Evolutionary conservation across 1,139 yeast genomes (phyloP).

Genomic region (Geotrichum histeridarum): DNA sequence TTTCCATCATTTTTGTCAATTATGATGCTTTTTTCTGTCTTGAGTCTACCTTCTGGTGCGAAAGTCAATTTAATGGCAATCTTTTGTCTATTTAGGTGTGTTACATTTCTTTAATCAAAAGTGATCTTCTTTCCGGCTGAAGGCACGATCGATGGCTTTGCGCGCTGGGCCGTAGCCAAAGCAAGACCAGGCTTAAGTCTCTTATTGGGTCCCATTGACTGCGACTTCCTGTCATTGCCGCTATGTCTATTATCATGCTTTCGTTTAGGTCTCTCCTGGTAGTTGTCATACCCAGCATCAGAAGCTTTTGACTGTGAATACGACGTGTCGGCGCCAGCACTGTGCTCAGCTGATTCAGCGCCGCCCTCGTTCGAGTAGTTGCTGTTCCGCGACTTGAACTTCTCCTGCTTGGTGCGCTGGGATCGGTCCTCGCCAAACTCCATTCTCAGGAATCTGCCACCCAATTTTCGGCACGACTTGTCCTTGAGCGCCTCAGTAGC

Average conservation of each 20-base stretch:
- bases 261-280: background rate
- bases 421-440: conserved; percentile 96
- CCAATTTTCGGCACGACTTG: conserved; percentile 58
- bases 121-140: conserved; percentile 85
- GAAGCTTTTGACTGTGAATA: conserved; percentile 6
- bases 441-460: conserved; percentile 73
- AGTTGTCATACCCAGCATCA: background rate
- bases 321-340: conserved; percentile 5
- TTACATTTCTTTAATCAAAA: conserved; percentile 41
- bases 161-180: conserved; percentile 83
- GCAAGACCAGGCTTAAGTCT: conserved; percentile 81
- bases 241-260: conserved; percentile 2
- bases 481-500: conserved; percentile 81
- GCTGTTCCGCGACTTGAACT: conserved; percentile 31
- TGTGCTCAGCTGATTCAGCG: background rate
- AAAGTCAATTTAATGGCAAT: too few species aligned
- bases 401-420: conserved; percentile 54
- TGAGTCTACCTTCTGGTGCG: background rate
- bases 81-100: background rate
- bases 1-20: background rate
- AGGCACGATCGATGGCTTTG: conserved; percentile 80
- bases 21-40: background rate
- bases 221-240: conserved; percentile 16
- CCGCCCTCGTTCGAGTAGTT: background rate
- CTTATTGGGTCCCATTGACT: conserved; percentile 36